phyloP scores from a whole-genome alignment of 2,329 filamentous ascomycete species.

The Corniculantispora saksenae region DNA sequence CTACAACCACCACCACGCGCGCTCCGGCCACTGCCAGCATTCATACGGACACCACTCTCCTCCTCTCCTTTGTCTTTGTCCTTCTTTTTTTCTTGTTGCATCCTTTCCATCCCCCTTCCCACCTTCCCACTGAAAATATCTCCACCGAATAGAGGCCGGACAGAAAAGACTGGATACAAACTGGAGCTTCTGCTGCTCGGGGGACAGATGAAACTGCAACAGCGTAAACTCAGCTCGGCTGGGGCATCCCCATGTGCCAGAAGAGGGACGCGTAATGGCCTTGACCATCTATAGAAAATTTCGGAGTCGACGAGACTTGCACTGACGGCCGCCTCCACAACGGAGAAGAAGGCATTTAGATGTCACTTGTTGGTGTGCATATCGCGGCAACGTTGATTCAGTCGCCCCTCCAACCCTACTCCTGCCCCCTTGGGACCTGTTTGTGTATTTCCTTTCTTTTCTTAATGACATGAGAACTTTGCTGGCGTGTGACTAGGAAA shows the following conservation, averaged over 20 bases:
- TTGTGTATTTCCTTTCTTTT: no score
- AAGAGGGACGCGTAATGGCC: neutral
- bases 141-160: constrained; percentile 10
- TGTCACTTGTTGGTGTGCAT: no score
- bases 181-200: neutral
- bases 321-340: neutral
- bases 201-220: no score
- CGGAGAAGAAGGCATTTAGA: neutral
- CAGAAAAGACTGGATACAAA: constrained; percentile 3
- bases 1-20: constrained; percentile 3
- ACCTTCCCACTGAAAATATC: no score
- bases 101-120: no score
- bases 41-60: neutral
- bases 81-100: no score
- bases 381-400: neutral
- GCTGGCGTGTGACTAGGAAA: no score
- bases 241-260: no score
- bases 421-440: neutral
- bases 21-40: neutral
- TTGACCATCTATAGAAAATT: neutral
- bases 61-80: neutral
- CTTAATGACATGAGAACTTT: no score
- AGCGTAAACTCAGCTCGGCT: no score
- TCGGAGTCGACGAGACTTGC: neutral
- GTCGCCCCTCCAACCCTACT: neutral